phyloP scores from a whole-genome alignment of 2,329 filamentous ascomycete species.

The Aureobasidium sp. region DNA sequence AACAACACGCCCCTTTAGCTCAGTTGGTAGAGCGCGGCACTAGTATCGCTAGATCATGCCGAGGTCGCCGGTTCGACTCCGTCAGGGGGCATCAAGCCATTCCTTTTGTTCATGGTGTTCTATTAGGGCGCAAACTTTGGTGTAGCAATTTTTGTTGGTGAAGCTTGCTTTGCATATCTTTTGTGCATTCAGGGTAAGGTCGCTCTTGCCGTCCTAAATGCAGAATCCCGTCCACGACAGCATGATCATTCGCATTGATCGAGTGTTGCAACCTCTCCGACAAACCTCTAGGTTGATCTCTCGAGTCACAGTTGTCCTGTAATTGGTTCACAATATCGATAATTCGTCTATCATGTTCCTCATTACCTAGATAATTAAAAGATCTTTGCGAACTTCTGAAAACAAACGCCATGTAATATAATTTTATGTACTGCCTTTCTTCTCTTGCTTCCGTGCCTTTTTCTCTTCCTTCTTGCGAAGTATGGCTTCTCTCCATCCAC shows the following conservation, averaged over 20 bases:
- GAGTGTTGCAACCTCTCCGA: too few relatives aligned
- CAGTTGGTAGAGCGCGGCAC: conserved; percentile 16
- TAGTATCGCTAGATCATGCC: conserved; percentile 6
- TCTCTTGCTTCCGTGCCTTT: conserved; percentile 3
- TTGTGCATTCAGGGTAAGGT: too few relatives aligned
- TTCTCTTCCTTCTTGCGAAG: conserved; percentile 19
- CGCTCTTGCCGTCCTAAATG: too few relatives aligned
- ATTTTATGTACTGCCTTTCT: background rate
- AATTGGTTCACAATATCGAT: too few relatives aligned
- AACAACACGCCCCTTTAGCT: conserved; percentile 7
- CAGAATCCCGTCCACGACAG: too few relatives aligned
- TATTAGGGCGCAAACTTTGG: too few relatives aligned
- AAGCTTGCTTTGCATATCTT: too few relatives aligned
- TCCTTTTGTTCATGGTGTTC: background rate
- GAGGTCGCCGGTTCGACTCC: conserved; percentile 15
- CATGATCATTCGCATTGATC: too few relatives aligned
- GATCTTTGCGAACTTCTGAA: background rate
- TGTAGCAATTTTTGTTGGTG: too few relatives aligned
- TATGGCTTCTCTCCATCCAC: conserved; percentile 22
- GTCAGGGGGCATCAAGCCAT: background rate
- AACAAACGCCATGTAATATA: background rate
- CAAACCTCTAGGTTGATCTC: too few relatives aligned
- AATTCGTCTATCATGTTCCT: background rate
- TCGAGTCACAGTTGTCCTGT: too few relatives aligned
- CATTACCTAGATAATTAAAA: background rate